Evolutionary conservation across 306 rosid species (phyloP), one percentile per base, ranked within the genome.

Genomic region (Pyrus betulifolia): DNA sequence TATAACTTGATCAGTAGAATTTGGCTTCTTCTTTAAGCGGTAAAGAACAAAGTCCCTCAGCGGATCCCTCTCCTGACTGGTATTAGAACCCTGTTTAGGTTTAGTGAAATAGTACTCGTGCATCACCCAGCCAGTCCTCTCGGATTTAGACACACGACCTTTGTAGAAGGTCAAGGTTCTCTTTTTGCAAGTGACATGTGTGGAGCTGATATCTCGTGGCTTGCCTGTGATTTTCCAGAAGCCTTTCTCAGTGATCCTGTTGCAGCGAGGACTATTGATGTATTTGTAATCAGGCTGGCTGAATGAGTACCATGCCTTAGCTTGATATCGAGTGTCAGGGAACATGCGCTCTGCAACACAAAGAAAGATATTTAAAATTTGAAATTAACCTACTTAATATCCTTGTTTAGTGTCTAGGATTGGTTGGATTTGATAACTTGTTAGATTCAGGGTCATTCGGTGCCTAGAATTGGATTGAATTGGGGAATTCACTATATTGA

Each of bases 191-290:
- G 87, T 85, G 51, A 84, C 71, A 0, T n/a, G 33, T n/a, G 58
- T 38, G 38, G 1, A 51, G 84, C 44, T 81, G 42, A 91, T 73
- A 0, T 45, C 6, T 8, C 90, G 61, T 31, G 83, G 88, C 25
- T 15, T 49, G 3, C 96, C 90, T 12, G 90, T 88, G 75, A 62
- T 8, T 69, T 91, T 88, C 96, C 96, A 91, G 73, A 1, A 91
- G 2, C 96, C 96, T 17, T 3, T 1, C 10, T 13, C 2, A 0
- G 96, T 91, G 67, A 76, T 6, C 81, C 96, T 82, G 58, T 82
- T 84, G 5, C 30, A 0, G 58, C 87, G 76, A n/a, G 3, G 49
- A 8, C 90, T 80, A 0, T 79, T 79, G 3, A 76, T 31, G 71
- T 81, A 77, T 81, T 82, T 88, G 46, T 42, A 82, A 55, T 77